phyloP scores from a whole-genome alignment of 2,329 filamentous ascomycete species.

The Clonostachys byssicola region DNA sequence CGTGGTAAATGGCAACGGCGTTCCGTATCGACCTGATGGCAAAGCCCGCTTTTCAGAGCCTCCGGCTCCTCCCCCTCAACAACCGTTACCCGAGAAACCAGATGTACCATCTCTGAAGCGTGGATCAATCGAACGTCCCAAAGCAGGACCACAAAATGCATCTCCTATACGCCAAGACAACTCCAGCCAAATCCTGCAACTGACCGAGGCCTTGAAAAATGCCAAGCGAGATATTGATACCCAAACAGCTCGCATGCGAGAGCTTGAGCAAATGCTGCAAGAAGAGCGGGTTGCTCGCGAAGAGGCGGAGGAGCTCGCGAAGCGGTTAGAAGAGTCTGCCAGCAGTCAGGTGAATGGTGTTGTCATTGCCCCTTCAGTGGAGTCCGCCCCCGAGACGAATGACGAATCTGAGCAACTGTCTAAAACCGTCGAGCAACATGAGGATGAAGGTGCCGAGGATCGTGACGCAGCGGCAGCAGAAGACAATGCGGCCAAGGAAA shows the following conservation, averaged over 20 bases:
- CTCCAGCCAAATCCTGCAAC: slow-evolving; percentile 70
- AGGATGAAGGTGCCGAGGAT: slow-evolving; percentile 1
- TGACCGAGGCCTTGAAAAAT: slow-evolving; percentile 79
- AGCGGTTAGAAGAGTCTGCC: slow-evolving; percentile 58
- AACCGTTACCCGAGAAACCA: slow-evolving; percentile 90
- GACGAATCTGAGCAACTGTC: background rate
- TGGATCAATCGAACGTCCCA: slow-evolving; percentile 70
- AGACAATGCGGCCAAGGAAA: slow-evolving; percentile 11
- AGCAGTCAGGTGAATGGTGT: slow-evolving; percentile 21
- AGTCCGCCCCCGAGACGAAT: background rate
- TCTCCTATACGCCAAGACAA: slow-evolving; percentile 59
- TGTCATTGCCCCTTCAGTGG: slow-evolving; percentile 1
- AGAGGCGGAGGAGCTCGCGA: slow-evolving; percentile 77
- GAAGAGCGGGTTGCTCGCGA: slow-evolving; percentile 80
- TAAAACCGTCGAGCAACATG: background rate
- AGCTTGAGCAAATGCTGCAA: slow-evolving; percentile 69
- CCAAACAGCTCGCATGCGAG: slow-evolving; percentile 75
- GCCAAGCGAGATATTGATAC: slow-evolving; percentile 83
- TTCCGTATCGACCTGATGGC: slow-evolving; percentile 63
- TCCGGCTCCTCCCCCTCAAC: slow-evolving; percentile 87
- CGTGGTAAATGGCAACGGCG: slow-evolving; percentile 37
- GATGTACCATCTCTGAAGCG: slow-evolving; percentile 74
- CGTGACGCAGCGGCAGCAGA: slow-evolving; percentile 13
- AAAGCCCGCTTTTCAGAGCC: slow-evolving; percentile 89
- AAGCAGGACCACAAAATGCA: slow-evolving; percentile 43